These are phyloP conservation scores for Miscanthus lutarioriparius DNA, from an alignment of 176 grass and related monocot genomes.

Conservation along the genomic window DNA sequence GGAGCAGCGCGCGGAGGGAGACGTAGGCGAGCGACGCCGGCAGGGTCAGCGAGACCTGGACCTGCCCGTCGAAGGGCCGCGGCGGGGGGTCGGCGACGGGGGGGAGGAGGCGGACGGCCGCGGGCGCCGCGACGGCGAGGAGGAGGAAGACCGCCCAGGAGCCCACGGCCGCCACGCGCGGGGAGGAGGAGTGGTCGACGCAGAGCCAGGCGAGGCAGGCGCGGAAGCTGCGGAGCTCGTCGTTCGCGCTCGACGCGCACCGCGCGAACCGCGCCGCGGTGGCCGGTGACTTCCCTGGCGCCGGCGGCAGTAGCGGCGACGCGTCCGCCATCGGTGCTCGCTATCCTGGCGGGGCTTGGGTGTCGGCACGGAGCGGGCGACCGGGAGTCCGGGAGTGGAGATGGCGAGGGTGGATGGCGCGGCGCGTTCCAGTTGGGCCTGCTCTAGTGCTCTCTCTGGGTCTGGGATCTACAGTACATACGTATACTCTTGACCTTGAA, in stretches of 20 bases:
- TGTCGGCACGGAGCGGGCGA: conserved; percentile 10
- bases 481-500: no score
- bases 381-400: neutral
- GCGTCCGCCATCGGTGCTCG: conserved; percentile 12
- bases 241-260: conserved; percentile 29
- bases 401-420: neutral
- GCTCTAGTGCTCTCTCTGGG: no score
- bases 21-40: conserved; percentile 45
- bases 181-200: conserved; percentile 49
- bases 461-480: no score
- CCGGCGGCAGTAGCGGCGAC: neutral
- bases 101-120: neutral
- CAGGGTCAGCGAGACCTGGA: conserved; percentile 58
- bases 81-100: neutral
- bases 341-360: neutral
- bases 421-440: no score
- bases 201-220: conserved; percentile 67
- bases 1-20: conserved; percentile 38
- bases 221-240: conserved; percentile 63
- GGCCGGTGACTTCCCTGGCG: neutral
- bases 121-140: conserved; percentile 37
- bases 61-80: conserved; percentile 57
- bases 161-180: conserved; percentile 5
- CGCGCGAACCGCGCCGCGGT: conserved; percentile 30
- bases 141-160: conserved; percentile 57